Percentiles rank a stretch among this genome's conserved stretches.
These are phyloP conservation scores for Fusarium staphyleae DNA, from an alignment of 2,329 filamentous ascomycete species.

Conservation along the genomic window DNA sequence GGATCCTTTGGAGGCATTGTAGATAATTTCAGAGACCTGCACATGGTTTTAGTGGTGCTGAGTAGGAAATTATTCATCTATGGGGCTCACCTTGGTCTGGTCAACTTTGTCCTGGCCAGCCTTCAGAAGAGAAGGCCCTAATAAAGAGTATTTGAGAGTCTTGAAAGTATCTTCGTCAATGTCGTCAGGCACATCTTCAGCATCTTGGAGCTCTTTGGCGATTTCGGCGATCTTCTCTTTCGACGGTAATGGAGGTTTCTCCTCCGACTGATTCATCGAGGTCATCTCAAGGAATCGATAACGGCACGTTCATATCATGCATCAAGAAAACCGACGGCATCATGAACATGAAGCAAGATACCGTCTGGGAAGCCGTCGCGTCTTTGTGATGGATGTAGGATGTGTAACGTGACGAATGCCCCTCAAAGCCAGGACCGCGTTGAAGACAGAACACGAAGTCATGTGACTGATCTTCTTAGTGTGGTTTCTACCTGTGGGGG, in stretches of 20 bases:
- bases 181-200: conserved; percentile 10
- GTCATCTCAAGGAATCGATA: conserved; percentile 30
- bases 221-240: conserved; percentile 6
- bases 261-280: conserved; percentile 19
- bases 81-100: conserved; percentile 72
- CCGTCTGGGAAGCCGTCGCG: conserved; percentile 26
- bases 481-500: conserved; percentile 22
- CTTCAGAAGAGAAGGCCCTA: conserved; percentile 92
- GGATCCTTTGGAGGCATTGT: conserved; percentile 93
- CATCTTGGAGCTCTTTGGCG: conserved; percentile 6
- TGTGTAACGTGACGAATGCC: conserved; percentile 32
- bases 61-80: neutral
- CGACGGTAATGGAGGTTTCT: conserved; percentile 17
- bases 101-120: conserved; percentile 94
- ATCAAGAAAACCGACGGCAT: conserved; percentile 26
- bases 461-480: conserved; percentile 24
- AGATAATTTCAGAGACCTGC: conserved; percentile 93
- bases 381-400: conserved; percentile 13
- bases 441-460: conserved; percentile 33
- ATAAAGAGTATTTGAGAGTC: conserved; percentile 85
- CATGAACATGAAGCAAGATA: conserved; percentile 17
- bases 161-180: conserved; percentile 29
- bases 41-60: conserved; percentile 6
- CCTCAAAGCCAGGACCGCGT: conserved; percentile 25
- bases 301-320: conserved; percentile 1